Conservation (phyloP, 441 rosid species). For the Erysimum pusillum region DNA sequence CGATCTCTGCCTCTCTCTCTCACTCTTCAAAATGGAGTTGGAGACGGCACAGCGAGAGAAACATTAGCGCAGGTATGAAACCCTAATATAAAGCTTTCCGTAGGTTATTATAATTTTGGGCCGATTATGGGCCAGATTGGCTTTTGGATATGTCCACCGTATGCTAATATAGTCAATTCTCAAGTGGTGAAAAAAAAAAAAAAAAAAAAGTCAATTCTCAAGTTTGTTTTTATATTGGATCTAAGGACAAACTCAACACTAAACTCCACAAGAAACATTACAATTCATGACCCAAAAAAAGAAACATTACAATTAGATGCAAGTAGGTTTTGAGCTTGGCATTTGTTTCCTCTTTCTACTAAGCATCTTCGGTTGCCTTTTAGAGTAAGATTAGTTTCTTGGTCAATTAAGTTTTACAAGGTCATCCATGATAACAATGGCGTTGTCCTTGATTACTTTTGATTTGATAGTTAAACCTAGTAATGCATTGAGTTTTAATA, state of each 20-base stretch:
- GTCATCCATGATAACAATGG: background rate
- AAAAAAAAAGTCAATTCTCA: too few relatives aligned
- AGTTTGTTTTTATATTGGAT: too few relatives aligned
- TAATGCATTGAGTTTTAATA: background rate
- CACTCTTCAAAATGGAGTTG: slow-evolving; percentile 45
- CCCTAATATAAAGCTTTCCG: slow-evolving; percentile 21
- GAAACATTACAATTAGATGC: too few relatives aligned
- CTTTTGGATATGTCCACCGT: background rate
- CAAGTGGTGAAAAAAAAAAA: too few relatives aligned
- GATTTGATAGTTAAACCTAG: background rate
- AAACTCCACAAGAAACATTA: too few relatives aligned
- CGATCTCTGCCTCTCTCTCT: slow-evolving; percentile 22
- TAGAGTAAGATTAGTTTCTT: too few relatives aligned
- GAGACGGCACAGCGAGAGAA: slow-evolving; percentile 38
- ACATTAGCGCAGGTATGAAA: background rate
- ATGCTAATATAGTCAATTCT: background rate
- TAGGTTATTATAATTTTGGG: background rate
- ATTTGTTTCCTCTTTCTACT: too few relatives aligned
- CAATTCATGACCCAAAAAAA: too few relatives aligned
- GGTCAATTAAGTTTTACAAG: too few relatives aligned
- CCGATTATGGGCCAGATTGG: background rate
- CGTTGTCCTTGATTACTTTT: background rate
- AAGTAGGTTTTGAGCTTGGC: background rate
- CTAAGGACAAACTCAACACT: too few relatives aligned
- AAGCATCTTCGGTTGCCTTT: background rate